These are phyloP conservation scores for Phytophthora rubi DNA, from an alignment of 352 stramenopile genomes.

Conservation along the genomic window DNA sequence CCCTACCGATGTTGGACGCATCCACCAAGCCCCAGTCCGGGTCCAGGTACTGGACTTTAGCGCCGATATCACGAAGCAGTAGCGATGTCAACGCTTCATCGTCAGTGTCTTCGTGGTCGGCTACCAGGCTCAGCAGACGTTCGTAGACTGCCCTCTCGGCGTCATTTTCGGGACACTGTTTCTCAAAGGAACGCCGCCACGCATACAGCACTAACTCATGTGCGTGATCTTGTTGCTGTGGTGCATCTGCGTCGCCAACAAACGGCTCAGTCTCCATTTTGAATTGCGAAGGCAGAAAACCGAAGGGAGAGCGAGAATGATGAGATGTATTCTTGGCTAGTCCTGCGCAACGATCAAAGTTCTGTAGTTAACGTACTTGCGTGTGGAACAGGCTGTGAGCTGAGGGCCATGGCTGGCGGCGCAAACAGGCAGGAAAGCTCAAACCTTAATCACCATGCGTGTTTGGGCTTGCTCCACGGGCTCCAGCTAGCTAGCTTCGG, in stretches of 20 bases:
- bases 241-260: constrained; percentile 5
- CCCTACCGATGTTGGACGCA: constrained; percentile 59
- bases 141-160: constrained; percentile 26
- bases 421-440: constrained; percentile 23
- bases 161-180: constrained; percentile 20
- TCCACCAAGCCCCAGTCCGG: constrained; percentile 61
- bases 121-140: constrained; percentile 26
- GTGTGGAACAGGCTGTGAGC: constrained; percentile 16
- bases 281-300: background rate
- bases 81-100: constrained; percentile 19
- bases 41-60: constrained; percentile 53
- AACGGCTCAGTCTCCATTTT: constrained; percentile 17
- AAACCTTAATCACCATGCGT: constrained; percentile 4
- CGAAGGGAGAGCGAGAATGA: background rate
- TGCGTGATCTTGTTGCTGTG: background rate
- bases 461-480: constrained; percentile 27
- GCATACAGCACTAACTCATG: constrained; percentile 17
- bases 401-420: constrained; percentile 22
- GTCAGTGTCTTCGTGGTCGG: constrained; percentile 16
- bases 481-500: constrained; percentile 30
- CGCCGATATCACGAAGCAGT: constrained; percentile 37
- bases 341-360: constrained; percentile 23
- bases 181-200: constrained; percentile 33
- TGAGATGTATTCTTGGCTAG: constrained; percentile 37
- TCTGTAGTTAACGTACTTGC: constrained; percentile 2